A percentile compares a stretch with the other conserved stretches of the same genome.
Evolutionary conservation across 169 alveolate genomes (phyloP).

Genomic region (Cryptosporidium parvum): DNA sequence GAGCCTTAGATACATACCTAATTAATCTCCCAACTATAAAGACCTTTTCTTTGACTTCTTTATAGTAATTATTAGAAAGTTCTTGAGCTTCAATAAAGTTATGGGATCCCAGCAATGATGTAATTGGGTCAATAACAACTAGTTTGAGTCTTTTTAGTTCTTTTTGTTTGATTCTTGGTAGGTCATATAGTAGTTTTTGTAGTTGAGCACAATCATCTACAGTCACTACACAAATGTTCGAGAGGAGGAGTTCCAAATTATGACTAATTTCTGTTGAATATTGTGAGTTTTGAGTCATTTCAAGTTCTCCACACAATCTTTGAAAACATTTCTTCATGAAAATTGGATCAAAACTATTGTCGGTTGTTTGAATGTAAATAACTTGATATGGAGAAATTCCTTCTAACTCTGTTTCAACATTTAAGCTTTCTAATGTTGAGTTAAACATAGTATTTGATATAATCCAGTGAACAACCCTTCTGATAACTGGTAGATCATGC

Average conservation of each 20-base stretch:
- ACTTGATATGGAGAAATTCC: neutral
- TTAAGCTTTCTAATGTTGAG: neutral
- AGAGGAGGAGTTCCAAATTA: constrained; percentile 10
- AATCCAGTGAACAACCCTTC: constrained; percentile 63
- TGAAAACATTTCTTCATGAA: constrained; percentile 65
- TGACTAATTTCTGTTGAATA: constrained; percentile 30
- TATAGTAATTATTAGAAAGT: neutral
- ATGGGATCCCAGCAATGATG: constrained; percentile 45
- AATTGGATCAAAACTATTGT: constrained; percentile 60
- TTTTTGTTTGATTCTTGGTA: constrained; percentile 15
- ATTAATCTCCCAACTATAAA: constrained; percentile 36
- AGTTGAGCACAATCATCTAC: constrained; percentile 20
- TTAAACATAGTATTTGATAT: constrained; percentile 53
- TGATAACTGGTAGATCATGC: constrained; percentile 33
- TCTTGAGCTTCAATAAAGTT: constrained; percentile 11
- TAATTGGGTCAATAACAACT: constrained; percentile 57
- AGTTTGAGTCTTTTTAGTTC: constrained; percentile 5
- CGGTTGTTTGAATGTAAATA: constrained; percentile 58
- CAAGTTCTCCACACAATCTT: constrained; percentile 53
- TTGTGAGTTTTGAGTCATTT: constrained; percentile 29
- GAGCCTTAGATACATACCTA: constrained; percentile 22
- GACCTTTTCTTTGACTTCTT: constrained; percentile 15
- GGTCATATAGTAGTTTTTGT: constrained; percentile 12
- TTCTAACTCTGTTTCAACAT: neutral
- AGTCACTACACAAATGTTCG: constrained; percentile 43